Evolutionary conservation across 352 stramenopile genomes (phyloP), one percentile per base, ranked within the genome.

Genomic region (Peronospora belbahrii): DNA sequence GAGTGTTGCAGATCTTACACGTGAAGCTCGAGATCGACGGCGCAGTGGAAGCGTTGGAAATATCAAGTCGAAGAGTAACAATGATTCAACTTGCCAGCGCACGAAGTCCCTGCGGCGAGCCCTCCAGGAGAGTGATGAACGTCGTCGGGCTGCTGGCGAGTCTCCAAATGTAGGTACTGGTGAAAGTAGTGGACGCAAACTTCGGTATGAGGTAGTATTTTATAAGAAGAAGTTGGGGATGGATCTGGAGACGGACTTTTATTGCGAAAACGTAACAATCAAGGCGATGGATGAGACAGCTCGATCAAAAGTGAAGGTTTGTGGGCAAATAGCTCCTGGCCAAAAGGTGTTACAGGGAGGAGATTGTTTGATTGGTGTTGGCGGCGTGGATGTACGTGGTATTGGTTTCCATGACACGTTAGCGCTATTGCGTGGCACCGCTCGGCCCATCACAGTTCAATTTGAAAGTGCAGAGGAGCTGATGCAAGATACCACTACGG

Each of bases 241-340:
- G 50, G 79, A 94, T 62, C 47, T 94, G 38, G 83, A 94, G 53
- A 93, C 83, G 3, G 83, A 94, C 32, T 94, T 94, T 34, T 94
- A 94, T 57, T 87, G 79, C 44, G 74, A 93, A 43, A 89, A 90
- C 34, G 79, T 93, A 46, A 88, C 74, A 13, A 81, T 93, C 52
- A 93, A 90, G 56, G 52, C 64, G 2, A 85, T 90, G 42, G 70
- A 88, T 9, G 67, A 86, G 18, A 54, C 41, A 0, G 45, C 44
- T 20, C 60, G 61, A 0, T 66, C 65, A 1, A 73, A 87, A 25
- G 74, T 70, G 4, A 85, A 74, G 17, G 55, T 88, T 38, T 67
- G 73, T 32, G 87, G 79, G 6, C 64, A 56, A 6, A 52, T 88
- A n/a, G 55, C 52, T 2, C 33, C 66, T 10, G 72, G 70, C 14